A percentile compares a stretch with the other conserved stretches of the same genome.
These are phyloP conservation scores for Suhomyces guaymorum DNA, from an alignment of 1,139 yeast species.

Conservation along the genomic window DNA sequence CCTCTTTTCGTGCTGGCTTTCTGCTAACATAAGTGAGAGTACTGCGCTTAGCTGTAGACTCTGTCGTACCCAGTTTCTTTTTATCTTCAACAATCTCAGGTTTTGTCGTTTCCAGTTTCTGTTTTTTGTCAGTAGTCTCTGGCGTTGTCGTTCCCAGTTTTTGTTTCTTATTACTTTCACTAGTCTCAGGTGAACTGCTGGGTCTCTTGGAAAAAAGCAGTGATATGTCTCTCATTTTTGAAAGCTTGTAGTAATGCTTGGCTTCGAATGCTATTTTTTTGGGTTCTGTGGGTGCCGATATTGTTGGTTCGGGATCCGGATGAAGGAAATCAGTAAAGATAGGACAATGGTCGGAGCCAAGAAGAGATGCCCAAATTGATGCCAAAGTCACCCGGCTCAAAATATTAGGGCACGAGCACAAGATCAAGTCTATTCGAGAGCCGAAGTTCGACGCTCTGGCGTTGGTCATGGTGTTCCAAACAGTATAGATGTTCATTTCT, in stretches of 20 bases:
- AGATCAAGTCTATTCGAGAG: slow-evolving; percentile 79
- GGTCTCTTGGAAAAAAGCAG: slow-evolving; percentile 39
- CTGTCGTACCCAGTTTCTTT: no score
- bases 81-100: no score
- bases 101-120: no score
- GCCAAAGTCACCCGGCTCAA: slow-evolving; percentile 42
- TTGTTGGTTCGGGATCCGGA: not conserved
- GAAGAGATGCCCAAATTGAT: slow-evolving; percentile 65
- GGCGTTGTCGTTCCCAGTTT: not conserved
- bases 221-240: slow-evolving; percentile 52
- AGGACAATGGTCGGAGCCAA: slow-evolving; percentile 97
- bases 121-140: not conserved
- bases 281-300: no score
- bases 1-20: slow-evolving; percentile 9
- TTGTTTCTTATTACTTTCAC: not conserved
- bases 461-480: slow-evolving; percentile 83
- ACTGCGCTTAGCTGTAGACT: no score
- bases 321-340: slow-evolving; percentile 65
- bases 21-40: slow-evolving; percentile 16
- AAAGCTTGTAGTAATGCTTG: slow-evolving; percentile 48
- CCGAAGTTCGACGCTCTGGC: slow-evolving; percentile 86
- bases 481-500: slow-evolving; percentile 72
- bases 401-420: slow-evolving; percentile 45
- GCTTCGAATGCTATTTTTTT: slow-evolving; percentile 56
- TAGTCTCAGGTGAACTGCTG: not conserved